phyloP scores from a whole-genome alignment of 768 basidiomycete genomes.

The Mycena epipterygia region DNA sequence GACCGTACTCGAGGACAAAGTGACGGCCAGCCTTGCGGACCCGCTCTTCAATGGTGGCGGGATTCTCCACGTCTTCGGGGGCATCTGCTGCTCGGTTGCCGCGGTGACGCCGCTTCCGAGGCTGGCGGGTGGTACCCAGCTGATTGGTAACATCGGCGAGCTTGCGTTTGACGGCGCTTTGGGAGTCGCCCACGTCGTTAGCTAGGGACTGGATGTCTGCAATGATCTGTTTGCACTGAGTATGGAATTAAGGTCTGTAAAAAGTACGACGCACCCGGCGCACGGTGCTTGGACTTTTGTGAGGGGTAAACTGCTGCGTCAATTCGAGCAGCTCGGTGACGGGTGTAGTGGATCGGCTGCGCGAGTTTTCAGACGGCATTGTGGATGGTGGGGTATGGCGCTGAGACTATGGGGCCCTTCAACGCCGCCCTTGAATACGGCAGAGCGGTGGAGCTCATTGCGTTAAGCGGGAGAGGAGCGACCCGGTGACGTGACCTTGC shows the following conservation, averaged over 20 bases:
- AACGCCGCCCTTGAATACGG: neutral
- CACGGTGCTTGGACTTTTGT: neutral
- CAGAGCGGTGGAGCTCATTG: conserved; percentile 4
- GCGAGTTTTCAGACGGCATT: neutral
- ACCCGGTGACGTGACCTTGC: no score
- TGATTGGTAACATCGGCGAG: conserved; percentile 22
- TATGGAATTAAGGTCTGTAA: neutral
- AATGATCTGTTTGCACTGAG: neutral
- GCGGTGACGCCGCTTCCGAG: conserved; percentile 18
- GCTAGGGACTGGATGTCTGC: conserved; percentile 1
- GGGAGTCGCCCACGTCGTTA: neutral
- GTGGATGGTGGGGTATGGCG: neutral
- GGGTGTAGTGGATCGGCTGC: conserved; percentile 3
- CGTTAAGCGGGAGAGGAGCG: neutral
- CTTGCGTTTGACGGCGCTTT: conserved; percentile 2
- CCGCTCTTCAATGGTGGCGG: neutral
- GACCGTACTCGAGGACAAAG: conserved; percentile 3
- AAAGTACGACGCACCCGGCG: neutral
- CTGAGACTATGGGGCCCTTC: neutral
- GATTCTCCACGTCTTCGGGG: conserved; percentile 12
- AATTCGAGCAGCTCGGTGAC: conserved; percentile 6
- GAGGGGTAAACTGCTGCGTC: conserved; percentile 19
- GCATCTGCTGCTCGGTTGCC: conserved; percentile 15
- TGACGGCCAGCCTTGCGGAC: conserved; percentile 23
- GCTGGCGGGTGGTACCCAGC: neutral